Conservation (phyloP, 805 yeast species). For the Saitoella complicata region DNA sequence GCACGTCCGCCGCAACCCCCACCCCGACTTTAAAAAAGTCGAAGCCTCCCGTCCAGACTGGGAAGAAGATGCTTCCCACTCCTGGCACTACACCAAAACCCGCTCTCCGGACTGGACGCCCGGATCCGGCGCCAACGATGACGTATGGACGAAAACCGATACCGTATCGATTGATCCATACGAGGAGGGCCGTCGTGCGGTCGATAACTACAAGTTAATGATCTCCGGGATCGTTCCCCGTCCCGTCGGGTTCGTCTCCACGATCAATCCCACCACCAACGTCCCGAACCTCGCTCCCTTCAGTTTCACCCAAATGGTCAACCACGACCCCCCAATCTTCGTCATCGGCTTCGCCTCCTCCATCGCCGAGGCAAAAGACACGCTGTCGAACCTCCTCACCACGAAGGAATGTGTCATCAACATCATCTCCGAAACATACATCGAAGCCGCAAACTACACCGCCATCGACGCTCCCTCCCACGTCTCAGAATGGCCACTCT, state of each 20-base stretch:
- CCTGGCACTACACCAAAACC: conserved; percentile 6
- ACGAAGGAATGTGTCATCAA: conserved; percentile 40
- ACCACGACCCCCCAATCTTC: conserved; percentile 44
- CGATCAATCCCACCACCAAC: conserved; percentile 28
- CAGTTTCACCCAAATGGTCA: conserved; percentile 34
- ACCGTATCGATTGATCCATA: conserved; percentile 37
- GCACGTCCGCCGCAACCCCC: not conserved
- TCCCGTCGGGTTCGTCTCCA: conserved; percentile 43
- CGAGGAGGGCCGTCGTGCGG: conserved; percentile 25
- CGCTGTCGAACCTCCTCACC: conserved; percentile 31
- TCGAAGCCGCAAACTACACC: conserved; percentile 44
- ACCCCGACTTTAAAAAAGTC: conserved; percentile 7
- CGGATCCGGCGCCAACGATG: conserved; percentile 32
- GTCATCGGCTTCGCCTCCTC: conserved; percentile 29
- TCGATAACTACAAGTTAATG: conserved; percentile 34
- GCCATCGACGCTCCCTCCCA: conserved; percentile 31
- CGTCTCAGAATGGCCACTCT: conserved; percentile 36
- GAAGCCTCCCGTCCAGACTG: conserved; percentile 2
- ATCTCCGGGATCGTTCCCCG: conserved; percentile 42
- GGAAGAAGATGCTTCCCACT: not conserved
- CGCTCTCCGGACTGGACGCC: conserved; percentile 27
- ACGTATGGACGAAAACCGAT: conserved; percentile 29
- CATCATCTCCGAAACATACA: conserved; percentile 45
- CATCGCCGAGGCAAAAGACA: conserved; percentile 27
- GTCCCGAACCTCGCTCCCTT: conserved; percentile 41